Percentiles rank a stretch among this genome's conserved stretches.
Conservation (phyloP, 2,329 filamentous ascomycete species). For the Aureobasidium sp. region DNA sequence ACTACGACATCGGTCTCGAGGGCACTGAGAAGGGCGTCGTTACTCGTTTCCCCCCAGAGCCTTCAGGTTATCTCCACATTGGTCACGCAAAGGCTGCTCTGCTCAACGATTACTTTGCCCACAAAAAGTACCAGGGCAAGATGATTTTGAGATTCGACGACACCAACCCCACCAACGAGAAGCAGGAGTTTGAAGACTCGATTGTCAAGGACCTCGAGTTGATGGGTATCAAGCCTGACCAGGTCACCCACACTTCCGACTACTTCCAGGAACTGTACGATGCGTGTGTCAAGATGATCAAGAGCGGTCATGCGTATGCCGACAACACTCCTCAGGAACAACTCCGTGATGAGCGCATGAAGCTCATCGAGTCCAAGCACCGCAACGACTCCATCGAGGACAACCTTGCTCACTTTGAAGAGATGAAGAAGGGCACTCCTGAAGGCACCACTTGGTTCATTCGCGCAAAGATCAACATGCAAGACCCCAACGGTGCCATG, state of each 20-base stretch:
- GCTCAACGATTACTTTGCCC: slow-evolving; percentile 97
- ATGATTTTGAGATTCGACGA: slow-evolving; percentile 96
- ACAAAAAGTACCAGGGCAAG: slow-evolving; percentile 92
- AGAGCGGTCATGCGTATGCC: slow-evolving; percentile 86
- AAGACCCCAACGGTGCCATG: slow-evolving; percentile 94
- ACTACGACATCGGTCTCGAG: slow-evolving; percentile 88
- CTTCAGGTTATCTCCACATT: slow-evolving; percentile 95
- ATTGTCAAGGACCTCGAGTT: slow-evolving; percentile 93
- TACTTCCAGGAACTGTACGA: slow-evolving; percentile 96
- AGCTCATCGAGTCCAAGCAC: slow-evolving; percentile 81
- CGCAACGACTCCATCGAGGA: slow-evolving; percentile 83
- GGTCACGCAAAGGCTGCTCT: slow-evolving; percentile 95
- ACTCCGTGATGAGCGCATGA: slow-evolving; percentile 85
- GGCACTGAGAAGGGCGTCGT: slow-evolving; percentile 91
- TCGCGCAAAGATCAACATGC: slow-evolving; percentile 88
- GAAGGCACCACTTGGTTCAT: slow-evolving; percentile 88
- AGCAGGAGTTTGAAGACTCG: slow-evolving; percentile 94
- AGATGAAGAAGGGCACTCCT: slow-evolving; percentile 86
- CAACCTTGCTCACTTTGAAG: slow-evolving; percentile 83
- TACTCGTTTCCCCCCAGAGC: slow-evolving; percentile 93
- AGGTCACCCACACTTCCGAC: slow-evolving; percentile 90
- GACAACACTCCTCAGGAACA: slow-evolving; percentile 91
- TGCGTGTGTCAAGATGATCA: slow-evolving; percentile 84
- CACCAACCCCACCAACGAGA: slow-evolving; percentile 98
- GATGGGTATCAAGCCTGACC: slow-evolving; percentile 92